These are phyloP conservation scores for Zymoseptoria passerinii DNA, from an alignment of 2,329 filamentous ascomycete genomes.

Conservation along the genomic window DNA sequence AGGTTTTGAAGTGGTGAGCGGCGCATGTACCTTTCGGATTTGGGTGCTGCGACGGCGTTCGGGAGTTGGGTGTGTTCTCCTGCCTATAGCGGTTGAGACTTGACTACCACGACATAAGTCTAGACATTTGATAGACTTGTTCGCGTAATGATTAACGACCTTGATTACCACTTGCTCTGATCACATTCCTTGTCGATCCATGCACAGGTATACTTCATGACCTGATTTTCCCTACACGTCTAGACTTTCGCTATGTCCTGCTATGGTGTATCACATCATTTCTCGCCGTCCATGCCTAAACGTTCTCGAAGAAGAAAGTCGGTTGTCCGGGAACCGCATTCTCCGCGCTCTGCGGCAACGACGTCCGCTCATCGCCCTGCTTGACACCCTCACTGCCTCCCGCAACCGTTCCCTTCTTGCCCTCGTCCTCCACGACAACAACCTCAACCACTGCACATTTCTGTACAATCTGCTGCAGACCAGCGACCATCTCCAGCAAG, in stretches of 20 bases:
- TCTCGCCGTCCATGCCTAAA: not conserved
- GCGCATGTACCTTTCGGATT: not conserved
- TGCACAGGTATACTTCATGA: not conserved
- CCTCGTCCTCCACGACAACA: slow-evolving; percentile 61
- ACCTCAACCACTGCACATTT: slow-evolving; percentile 63
- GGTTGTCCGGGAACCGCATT: slow-evolving; percentile 73
- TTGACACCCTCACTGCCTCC: slow-evolving; percentile 42
- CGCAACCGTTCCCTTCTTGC: slow-evolving; percentile 54
- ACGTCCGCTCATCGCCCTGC: slow-evolving; percentile 51
- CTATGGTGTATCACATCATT: not conserved
- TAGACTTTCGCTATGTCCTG: not conserved
- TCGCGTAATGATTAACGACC: not conserved
- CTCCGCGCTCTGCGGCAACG: slow-evolving; percentile 55
- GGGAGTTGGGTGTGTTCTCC: slow-evolving; percentile 1
- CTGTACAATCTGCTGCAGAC: slow-evolving; percentile 67
- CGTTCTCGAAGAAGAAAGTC: slow-evolving; percentile 78
- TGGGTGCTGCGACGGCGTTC: not conserved
- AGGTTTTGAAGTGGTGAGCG: slow-evolving; percentile 58
- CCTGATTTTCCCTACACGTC: not conserved
- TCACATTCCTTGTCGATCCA: not conserved
- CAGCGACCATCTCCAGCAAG: slow-evolving; percentile 67
- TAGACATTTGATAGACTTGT: not conserved
- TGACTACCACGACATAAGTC: not conserved
- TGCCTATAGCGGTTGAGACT: not conserved
- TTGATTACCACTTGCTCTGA: not conserved